Evolutionary conservation across 1,284 basidiomycete genomes (phyloP).

Genomic region (Cutaneotrichosporon sp.): DNA sequence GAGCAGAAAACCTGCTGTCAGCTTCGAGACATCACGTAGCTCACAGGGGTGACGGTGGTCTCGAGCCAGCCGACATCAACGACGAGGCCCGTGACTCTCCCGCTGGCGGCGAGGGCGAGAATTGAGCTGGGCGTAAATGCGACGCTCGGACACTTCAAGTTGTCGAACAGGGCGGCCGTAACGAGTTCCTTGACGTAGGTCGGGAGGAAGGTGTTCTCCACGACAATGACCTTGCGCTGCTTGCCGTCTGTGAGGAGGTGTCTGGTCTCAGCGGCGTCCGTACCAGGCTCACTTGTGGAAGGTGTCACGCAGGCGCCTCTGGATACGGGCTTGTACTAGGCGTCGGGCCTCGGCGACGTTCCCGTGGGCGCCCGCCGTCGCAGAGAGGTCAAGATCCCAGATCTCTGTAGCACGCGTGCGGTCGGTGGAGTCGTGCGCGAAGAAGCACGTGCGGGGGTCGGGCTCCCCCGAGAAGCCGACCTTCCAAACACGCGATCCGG

Average conservation of each 20-base stretch:
- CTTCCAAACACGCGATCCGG: constrained; percentile 54
- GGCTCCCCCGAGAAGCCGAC: constrained; percentile 55
- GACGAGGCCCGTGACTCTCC: constrained; percentile 86
- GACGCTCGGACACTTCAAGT: constrained; percentile 88
- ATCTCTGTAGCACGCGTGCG: constrained; percentile 29
- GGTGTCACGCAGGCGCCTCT: constrained; percentile 67
- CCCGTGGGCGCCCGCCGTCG: constrained; percentile 29
- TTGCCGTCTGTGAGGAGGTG: constrained; percentile 90
- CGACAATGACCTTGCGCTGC: constrained; percentile 83
- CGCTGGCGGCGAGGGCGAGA: constrained; percentile 76
- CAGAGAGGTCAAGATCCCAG: constrained; percentile 46
- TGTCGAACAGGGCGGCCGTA: constrained; percentile 82
- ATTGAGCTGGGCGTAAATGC: constrained; percentile 87
- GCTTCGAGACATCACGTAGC: constrained; percentile 39
- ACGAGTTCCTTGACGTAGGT: constrained; percentile 82
- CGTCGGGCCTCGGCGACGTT: constrained; percentile 67
- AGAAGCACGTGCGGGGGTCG: constrained; percentile 51
- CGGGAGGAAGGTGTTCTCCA: constrained; percentile 86
- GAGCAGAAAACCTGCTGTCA: constrained; percentile 76
- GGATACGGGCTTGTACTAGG: constrained; percentile 66
- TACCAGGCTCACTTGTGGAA: constrained; percentile 74
- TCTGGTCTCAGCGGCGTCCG: constrained; percentile 54
- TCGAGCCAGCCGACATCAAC: constrained; percentile 90
- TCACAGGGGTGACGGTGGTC: constrained; percentile 78
- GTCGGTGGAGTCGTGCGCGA: constrained; percentile 22